These are phyloP conservation scores for Boletus mariae DNA, from an alignment of 1,284 basidiomycete species.

Conservation along the genomic window DNA sequence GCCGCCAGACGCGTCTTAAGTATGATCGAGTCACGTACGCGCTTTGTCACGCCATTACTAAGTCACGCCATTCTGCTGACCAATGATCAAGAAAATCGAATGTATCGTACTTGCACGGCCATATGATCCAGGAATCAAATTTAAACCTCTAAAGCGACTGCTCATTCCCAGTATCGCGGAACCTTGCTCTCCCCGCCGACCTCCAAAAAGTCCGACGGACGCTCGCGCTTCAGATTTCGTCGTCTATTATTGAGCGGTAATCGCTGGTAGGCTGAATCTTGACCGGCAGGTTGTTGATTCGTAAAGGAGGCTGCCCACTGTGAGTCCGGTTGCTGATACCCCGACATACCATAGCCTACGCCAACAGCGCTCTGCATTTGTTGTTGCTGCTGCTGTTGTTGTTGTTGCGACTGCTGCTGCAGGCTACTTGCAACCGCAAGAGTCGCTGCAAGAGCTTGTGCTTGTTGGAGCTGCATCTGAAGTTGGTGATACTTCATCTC, in stretches of 20 bases:
- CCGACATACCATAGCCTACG: conserved; percentile 40
- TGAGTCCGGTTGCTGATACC: conserved; percentile 32
- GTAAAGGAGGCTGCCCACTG: conserved; percentile 53
- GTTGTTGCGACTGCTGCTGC: conserved; percentile 46
- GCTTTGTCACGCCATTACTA: conserved; percentile 24
- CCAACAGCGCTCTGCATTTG: conserved; percentile 31
- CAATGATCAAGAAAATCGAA: not conserved
- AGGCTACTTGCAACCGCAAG: conserved; percentile 51
- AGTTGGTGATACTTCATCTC: conserved; percentile 74
- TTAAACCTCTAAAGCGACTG: not conserved
- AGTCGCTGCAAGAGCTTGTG: conserved; percentile 61
- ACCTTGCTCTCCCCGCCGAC: conserved; percentile 62
- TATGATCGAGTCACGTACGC: conserved; percentile 28
- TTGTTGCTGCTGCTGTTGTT: conserved; percentile 37
- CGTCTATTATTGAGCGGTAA: conserved; percentile 75
- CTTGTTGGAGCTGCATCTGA: conserved; percentile 73
- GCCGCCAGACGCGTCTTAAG: conserved; percentile 12
- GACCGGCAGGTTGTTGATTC: conserved; percentile 59
- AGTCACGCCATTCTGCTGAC: conserved; percentile 18
- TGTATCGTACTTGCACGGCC: not conserved
- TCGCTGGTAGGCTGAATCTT: conserved; percentile 81
- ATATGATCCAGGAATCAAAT: not conserved
- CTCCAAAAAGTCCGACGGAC: conserved; percentile 79
- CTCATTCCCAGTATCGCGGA: conserved; percentile 71
- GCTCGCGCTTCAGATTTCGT: conserved; percentile 70